Conservation (phyloP, 1,284 basidiomycete species). For the Stygiomarasmius scandens region DNA sequence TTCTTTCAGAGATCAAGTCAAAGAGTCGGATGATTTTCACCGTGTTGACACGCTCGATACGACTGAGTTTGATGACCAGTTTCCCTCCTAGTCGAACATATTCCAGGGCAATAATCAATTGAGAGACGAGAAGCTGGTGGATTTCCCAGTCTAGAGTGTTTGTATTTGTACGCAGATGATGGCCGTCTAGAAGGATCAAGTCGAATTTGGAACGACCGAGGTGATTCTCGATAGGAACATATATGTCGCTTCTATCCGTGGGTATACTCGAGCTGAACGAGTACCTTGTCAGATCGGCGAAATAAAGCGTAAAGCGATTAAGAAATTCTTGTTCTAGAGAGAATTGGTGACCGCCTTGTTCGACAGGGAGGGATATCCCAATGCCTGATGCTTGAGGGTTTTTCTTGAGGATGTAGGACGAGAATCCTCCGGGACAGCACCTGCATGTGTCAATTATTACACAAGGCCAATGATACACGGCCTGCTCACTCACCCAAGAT, state of each 20-base stretch:
- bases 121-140: neutral
- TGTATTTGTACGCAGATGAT: neutral
- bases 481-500: conserved; percentile 7
- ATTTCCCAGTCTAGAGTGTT: neutral
- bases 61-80: neutral
- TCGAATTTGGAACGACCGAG: conserved; percentile 1
- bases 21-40: conserved; percentile 3
- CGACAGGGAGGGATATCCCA: conserved; percentile 29
- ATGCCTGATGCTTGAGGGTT: conserved; percentile 29
- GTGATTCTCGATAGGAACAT: neutral
- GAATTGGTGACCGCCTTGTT: conserved; percentile 28
- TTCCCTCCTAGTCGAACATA: neutral
- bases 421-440: conserved; percentile 37
- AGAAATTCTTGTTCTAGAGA: conserved; percentile 24
- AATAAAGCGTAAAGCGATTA: conserved; percentile 24
- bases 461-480: too few relatives aligned
- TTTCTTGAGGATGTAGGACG: conserved; percentile 31
- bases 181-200: neutral
- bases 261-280: neutral
- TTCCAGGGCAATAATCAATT: conserved; percentile 4
- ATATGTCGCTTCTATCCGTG: neutral
- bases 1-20: conserved; percentile 3
- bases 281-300: conserved; percentile 27
- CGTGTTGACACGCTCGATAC: neutral
- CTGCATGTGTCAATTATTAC: conserved; percentile 24